Conservation (phyloP, 23 red algal species). For the Gracilariopsis chorda region DNA sequence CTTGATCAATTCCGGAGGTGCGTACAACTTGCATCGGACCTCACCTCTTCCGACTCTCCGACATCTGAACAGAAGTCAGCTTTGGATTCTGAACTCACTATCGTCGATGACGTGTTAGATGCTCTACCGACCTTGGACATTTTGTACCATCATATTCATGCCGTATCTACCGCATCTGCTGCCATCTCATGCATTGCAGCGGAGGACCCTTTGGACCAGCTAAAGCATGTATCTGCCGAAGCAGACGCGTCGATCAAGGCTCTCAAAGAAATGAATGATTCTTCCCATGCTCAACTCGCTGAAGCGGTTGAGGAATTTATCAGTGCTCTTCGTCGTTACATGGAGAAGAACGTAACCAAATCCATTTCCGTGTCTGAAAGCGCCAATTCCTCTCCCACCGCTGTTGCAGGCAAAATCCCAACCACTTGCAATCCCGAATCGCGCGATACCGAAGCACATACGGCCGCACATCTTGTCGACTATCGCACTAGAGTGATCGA, state of each 20-base stretch:
- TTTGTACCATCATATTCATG: slow-evolving; percentile 30
- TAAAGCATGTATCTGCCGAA: not conserved
- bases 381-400: not conserved
- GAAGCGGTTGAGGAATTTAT: slow-evolving; percentile 9
- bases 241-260: not conserved
- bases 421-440: not conserved
- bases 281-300: slow-evolving; percentile 17
- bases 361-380: not conserved
- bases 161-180: slow-evolving; percentile 3
- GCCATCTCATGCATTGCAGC: slow-evolving; percentile 22
- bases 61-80: not conserved
- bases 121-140: slow-evolving; percentile 21
- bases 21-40: slow-evolving; percentile 8
- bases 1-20: slow-evolving; percentile 17
- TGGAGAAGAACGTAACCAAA: not conserved
- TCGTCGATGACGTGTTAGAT: slow-evolving; percentile 30
- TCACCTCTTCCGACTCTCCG: not conserved
- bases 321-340: not conserved
- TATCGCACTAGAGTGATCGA: slow-evolving; percentile 31
- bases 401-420: not conserved
- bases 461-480: slow-evolving; percentile 38
- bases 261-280: slow-evolving; percentile 28
- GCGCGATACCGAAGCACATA: slow-evolving; percentile 11
- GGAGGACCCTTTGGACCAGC: slow-evolving; percentile 22
- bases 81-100: slow-evolving; percentile 19